These are phyloP conservation scores for Ogataea trehaloabstinens DNA, from an alignment of 805 yeast genomes.

Conservation along the genomic window DNA sequence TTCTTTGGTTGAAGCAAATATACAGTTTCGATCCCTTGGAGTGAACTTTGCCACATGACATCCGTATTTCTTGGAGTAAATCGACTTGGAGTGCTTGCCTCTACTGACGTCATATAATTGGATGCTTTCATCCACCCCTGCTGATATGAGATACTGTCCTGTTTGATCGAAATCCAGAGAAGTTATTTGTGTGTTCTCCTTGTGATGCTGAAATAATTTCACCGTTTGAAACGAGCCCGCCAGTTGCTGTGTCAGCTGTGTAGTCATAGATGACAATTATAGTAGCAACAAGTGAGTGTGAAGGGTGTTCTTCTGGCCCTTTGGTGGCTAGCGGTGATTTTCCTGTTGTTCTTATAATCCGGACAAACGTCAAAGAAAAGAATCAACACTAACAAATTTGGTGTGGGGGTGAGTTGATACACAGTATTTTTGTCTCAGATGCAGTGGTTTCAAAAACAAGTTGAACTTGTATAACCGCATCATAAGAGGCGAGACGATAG, in stretches of 20 bases:
- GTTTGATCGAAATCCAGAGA: conserved; percentile 78
- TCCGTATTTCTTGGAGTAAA: conserved; percentile 88
- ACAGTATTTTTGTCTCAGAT: too few species aligned
- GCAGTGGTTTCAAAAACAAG: too few species aligned
- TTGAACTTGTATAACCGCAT: too few species aligned
- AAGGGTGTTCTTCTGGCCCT: too few species aligned
- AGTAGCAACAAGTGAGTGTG: too few species aligned
- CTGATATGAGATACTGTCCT: conserved; percentile 72
- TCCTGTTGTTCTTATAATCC: too few species aligned
- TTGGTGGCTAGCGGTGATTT: too few species aligned
- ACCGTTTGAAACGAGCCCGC: conserved; percentile 29
- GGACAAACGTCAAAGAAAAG: too few species aligned
- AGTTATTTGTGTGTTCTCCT: conserved; percentile 53
- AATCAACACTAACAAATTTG: too few species aligned
- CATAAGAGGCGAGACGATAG: too few species aligned
- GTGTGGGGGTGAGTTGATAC: too few species aligned
- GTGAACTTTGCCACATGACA: conserved; percentile 84
- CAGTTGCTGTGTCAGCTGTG: conserved; percentile 8
- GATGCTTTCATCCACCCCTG: conserved; percentile 79
- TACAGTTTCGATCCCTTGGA: conserved; percentile 60
- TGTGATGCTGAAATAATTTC: conserved; percentile 42
- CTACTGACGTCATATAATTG: conserved; percentile 74
- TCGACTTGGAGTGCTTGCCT: conserved; percentile 67
- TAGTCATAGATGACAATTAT: not conserved
- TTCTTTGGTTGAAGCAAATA: conserved; percentile 77